Evolutionary conservation across 179 eudicot species (phyloP).

Genomic region (Corrigiola litoralis): DNA sequence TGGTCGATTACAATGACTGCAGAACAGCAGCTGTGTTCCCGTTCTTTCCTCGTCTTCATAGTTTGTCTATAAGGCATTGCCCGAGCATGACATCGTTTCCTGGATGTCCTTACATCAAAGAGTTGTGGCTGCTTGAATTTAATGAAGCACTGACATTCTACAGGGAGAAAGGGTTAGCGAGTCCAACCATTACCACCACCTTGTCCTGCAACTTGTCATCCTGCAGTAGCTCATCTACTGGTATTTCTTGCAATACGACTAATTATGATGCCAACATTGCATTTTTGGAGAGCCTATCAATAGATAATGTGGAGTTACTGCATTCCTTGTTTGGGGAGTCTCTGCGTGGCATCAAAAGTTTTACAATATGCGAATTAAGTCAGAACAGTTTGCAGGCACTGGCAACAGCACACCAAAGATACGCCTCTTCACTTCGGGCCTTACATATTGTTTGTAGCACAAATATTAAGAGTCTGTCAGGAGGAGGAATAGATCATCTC

Average conservation of each 20-base stretch:
- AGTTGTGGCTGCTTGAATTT: rapidly evolving
- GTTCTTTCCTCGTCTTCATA: background rate
- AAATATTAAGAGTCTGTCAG: background rate
- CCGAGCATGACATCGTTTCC: constrained; percentile 11
- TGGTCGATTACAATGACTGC: background rate
- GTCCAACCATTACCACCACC: too few relatives aligned
- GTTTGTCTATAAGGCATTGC: background rate
- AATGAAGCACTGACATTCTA: background rate
- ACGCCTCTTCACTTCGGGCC: background rate
- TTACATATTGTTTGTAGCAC: background rate
- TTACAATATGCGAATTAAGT: background rate
- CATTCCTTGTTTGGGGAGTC: constrained; percentile 3
- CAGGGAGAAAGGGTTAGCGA: background rate
- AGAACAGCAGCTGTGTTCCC: background rate
- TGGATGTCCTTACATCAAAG: background rate
- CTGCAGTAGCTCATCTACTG: too few relatives aligned
- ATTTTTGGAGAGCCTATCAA: background rate
- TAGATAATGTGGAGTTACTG: background rate
- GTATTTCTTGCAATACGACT: background rate
- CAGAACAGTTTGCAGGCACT: background rate
- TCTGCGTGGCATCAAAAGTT: background rate
- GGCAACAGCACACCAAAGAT: background rate
- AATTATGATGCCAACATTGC: background rate
- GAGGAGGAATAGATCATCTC: constrained; percentile 5
- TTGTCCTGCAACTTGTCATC: too few relatives aligned